phyloP scores from a whole-genome alignment of 139 green algal genomes.

The Chlamydomonas applanata region DNA sequence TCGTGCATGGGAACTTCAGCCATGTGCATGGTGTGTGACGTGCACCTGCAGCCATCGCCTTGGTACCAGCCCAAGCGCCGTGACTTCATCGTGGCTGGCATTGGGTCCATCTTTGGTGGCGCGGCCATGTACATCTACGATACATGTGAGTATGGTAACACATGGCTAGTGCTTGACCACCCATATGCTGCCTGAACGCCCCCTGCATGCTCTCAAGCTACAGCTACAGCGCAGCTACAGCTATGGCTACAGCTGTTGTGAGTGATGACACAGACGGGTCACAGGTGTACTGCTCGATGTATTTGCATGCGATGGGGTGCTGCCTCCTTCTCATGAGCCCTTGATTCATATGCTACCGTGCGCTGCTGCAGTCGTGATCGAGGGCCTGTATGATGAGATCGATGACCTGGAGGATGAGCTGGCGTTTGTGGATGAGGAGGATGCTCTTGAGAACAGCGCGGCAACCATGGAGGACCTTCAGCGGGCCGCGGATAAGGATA shows the following conservation, averaged over 20 bases:
- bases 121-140: slow-evolving; percentile 59
- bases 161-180: not conserved
- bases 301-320: no score
- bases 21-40: no score
- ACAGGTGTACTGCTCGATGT: no score
- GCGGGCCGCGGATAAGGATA: not conserved
- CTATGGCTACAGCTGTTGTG: not conserved
- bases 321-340: no score
- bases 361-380: slow-evolving; percentile 35
- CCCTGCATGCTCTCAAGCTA: not conserved
- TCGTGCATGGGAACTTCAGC: no score
- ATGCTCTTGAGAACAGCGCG: slow-evolving; percentile 10
- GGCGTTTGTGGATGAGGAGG: slow-evolving; percentile 32
- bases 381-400: slow-evolving; percentile 31
- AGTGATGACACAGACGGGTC: no score
- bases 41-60: slow-evolving; percentile 3
- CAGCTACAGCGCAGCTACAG: not conserved
- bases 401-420: slow-evolving; percentile 44
- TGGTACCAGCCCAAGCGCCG: slow-evolving; percentile 50
- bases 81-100: slow-evolving; percentile 50
- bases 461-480: slow-evolving; percentile 29
- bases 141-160: slow-evolving; percentile 44
- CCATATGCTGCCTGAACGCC: not conserved
- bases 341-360: not conserved
- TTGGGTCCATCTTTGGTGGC: slow-evolving; percentile 54